phyloP scores from a whole-genome alignment of 2,329 filamentous ascomycete species.

The Pyricularia sp. region DNA sequence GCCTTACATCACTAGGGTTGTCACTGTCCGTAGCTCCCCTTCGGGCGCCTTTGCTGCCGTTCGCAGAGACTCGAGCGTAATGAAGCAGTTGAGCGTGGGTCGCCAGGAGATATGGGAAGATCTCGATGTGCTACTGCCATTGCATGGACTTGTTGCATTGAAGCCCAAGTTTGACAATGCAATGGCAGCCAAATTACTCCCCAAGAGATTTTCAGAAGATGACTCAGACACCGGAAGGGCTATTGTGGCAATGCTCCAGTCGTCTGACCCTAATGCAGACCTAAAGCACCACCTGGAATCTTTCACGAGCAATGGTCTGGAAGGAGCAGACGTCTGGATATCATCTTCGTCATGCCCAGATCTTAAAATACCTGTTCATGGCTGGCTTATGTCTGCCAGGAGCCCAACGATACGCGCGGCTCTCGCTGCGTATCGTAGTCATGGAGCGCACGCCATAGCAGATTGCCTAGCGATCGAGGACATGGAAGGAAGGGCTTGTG shows the following conservation, averaged over 20 bases:
- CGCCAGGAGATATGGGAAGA: conserved; percentile 67
- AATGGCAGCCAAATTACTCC: not conserved
- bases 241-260: conserved; percentile 32
- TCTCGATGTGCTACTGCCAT: conserved; percentile 57
- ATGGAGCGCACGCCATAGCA: conserved; percentile 43
- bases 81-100: conserved; percentile 59
- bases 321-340: conserved; percentile 27
- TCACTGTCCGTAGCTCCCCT: conserved; percentile 75
- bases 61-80: conserved; percentile 74
- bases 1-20: conserved; percentile 76
- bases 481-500: conserved; percentile 32
- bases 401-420: conserved; percentile 59
- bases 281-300: conserved; percentile 37
- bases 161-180: conserved; percentile 18
- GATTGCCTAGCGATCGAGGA: conserved; percentile 50
- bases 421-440: conserved; percentile 46
- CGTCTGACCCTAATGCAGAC: conserved; percentile 57
- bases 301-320: not conserved
- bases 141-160: conserved; percentile 47
- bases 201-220: not conserved
- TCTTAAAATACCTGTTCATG: conserved; percentile 68
- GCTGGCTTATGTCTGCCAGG: conserved; percentile 68
- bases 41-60: conserved; percentile 87
- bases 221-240: not conserved
- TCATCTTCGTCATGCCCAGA: conserved; percentile 55